Conservation (phyloP, 768 basidiomycete genomes). For the Pilatotrama ljubarskyi region DNA sequence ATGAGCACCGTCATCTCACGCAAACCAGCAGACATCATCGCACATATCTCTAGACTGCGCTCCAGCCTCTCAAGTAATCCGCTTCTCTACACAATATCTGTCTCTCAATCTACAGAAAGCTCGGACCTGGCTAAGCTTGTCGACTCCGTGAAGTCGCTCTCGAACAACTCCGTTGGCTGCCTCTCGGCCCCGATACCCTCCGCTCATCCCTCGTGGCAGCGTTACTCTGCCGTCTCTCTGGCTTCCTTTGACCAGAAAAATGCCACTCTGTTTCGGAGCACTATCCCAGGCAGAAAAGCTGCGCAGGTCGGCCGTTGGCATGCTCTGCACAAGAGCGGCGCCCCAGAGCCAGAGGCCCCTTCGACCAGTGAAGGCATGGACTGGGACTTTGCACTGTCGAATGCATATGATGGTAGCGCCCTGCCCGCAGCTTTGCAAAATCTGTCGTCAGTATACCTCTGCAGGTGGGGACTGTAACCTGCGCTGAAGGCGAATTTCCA, state of each 20-base stretch:
- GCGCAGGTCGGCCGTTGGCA: conserved; percentile 76
- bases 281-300: conserved; percentile 56
- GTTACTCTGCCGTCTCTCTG: conserved; percentile 53
- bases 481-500: background rate
- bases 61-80: background rate
- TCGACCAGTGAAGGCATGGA: conserved; percentile 30
- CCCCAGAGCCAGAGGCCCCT: background rate
- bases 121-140: conserved; percentile 37
- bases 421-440: conserved; percentile 43
- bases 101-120: conserved; percentile 49
- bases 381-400: conserved; percentile 57
- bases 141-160: conserved; percentile 23
- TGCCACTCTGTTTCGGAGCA: conserved; percentile 59
- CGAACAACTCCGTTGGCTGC: conserved; percentile 54
- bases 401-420: conserved; percentile 21
- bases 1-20: conserved; percentile 22
- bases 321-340: conserved; percentile 47
- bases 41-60: conserved; percentile 7
- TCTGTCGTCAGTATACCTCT: conserved; percentile 38
- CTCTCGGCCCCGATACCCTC: conserved; percentile 51
- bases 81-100: conserved; percentile 43
- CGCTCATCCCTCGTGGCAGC: conserved; percentile 18
- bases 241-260: conserved; percentile 48
- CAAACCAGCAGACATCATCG: conserved; percentile 16
- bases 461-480: background rate